Percentiles rank a stretch among this genome's conserved stretches.
Evolutionary conservation across 2,329 filamentous ascomycete species (phyloP).

Genomic region (Lasiodiplodia hormozganensis): DNA sequence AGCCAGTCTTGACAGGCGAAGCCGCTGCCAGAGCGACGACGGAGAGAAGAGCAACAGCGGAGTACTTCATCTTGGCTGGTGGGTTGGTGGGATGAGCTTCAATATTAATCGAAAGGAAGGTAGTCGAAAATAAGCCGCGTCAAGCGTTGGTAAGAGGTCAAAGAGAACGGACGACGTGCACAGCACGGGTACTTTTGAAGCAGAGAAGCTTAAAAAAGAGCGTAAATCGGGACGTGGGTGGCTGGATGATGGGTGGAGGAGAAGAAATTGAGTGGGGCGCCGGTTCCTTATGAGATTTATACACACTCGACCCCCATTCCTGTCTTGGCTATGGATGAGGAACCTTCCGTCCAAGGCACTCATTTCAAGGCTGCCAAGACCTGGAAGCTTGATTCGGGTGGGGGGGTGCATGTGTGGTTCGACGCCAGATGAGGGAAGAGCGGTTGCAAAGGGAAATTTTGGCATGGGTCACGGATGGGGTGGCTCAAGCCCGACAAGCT

Average conservation of each 20-base stretch:
- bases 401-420: neutral
- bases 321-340: neutral
- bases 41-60: slow-evolving; percentile 34
- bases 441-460: neutral
- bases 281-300: slow-evolving; percentile 5
- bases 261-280: neutral
- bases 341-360: neutral
- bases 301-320: neutral
- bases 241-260: slow-evolving; percentile 16
- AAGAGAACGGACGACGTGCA: slow-evolving; percentile 18
- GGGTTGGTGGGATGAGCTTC: neutral
- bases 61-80: slow-evolving; percentile 37
- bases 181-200: slow-evolving; percentile 13
- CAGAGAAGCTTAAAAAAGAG: slow-evolving; percentile 21
- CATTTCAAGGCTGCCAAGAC: slow-evolving; percentile 2
- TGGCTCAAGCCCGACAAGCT: neutral
- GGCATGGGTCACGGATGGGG: slow-evolving; percentile 12
- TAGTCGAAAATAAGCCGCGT: slow-evolving; percentile 8
- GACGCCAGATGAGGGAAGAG: neutral
- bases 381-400: slow-evolving; percentile 3
- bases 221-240: slow-evolving; percentile 11
- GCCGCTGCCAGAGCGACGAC: slow-evolving; percentile 36
- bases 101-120: slow-evolving; percentile 19
- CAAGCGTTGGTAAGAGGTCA: neutral
- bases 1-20: slow-evolving; percentile 33